phyloP scores from a whole-genome alignment of 2,329 filamentous ascomycete species.

The Sporothrix mexicana region DNA sequence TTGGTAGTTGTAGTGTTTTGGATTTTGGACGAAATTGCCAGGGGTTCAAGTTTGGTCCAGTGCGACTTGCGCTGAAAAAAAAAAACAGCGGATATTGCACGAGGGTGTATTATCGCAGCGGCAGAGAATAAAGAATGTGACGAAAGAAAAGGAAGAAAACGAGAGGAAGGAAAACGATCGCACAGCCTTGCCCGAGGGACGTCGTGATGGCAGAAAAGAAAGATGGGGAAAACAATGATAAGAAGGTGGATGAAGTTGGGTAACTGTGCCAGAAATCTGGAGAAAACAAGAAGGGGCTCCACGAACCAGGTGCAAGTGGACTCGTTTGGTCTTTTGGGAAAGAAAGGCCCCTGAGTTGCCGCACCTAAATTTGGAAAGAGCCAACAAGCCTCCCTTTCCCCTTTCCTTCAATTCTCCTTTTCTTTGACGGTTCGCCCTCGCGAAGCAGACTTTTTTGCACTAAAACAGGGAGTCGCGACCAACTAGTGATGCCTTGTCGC shows the following conservation, averaged over 20 bases:
- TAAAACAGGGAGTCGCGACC: constrained; percentile 28
- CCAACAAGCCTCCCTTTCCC: neutral
- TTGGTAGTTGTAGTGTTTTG: constrained; percentile 23
- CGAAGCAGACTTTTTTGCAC: constrained; percentile 21
- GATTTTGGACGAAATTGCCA: constrained; percentile 25
- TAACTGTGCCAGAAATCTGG: constrained; percentile 23
- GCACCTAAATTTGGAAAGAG: constrained; percentile 28
- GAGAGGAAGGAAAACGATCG: neutral
- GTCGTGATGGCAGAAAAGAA: constrained; percentile 26
- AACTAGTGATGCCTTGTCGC: constrained; percentile 10
- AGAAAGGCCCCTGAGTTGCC: constrained; percentile 24
- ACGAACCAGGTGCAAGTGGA: constrained; percentile 21
- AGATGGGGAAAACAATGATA: constrained; percentile 4
- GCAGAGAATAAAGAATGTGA: constrained; percentile 5
- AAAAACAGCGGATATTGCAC: neutral
- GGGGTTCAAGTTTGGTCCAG: constrained; percentile 26
- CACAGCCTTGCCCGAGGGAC: neutral
- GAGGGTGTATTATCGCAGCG: neutral
- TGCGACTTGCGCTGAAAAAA: constrained; percentile 21
- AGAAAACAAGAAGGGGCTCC: constrained; percentile 27
- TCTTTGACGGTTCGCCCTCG: constrained; percentile 2
- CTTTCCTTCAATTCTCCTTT: neutral
- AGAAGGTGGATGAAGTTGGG: constrained; percentile 5
- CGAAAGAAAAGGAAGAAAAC: neutral
- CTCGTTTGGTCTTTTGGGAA: constrained; percentile 1